Base-by-base conservation (phyloP, 192 early-diverging fungal genomes). In the Phlyctochytrium arcticum region DNA sequence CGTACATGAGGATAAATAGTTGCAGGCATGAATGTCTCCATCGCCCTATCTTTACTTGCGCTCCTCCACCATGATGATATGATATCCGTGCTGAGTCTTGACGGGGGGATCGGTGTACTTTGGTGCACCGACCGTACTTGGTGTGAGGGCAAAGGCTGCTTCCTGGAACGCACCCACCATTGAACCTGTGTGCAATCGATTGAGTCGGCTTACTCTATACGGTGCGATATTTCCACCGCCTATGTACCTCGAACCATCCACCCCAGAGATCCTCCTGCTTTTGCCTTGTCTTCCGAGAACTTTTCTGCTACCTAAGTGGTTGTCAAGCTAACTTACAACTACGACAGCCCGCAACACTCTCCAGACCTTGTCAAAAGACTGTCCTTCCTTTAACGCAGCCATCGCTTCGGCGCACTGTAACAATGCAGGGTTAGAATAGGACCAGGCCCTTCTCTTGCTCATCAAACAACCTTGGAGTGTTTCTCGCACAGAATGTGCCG, bases 401-500 rank as follows among this genome's bases (percentile, higher is more conserved):
- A 68, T 57, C n/a, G 70, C 70, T 49, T 72, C 70, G 65, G 68
- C 54, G 44, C 23, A 62, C 48, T 62, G 10, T 7, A 1, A 35
- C 31, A 0, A 44, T n/a, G 15, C 39, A 44, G 6, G 0, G 15
- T n/a, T n/a, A n/a, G n/a, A n/a, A n/a, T n/a, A n/a, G n/a, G n/a
- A n/a, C n/a, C n/a, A n/a, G n/a, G n/a, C n/a, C n/a, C n/a, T n/a
- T n/a, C n/a, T n/a, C n/a, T n/a, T n/a, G n/a, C n/a, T n/a, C n/a
- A n/a, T n/a, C n/a, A n/a, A n/a, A n/a, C n/a, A 32, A 67, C 69
- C 64, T 71, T 72, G 26, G 37, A 32, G 26, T 72, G 60, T 35
- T 72, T 72, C 62, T 72, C 70, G 48, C 70, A 72, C 21, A 72
- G 58, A 32, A 72, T 67, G n/a, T 72, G 70, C 37, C 70, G 65